A percentile compares a stretch with the other conserved stretches of the same genome.
Evolutionary conservation across 73 alveolate species (phyloP).

Genomic region (Urostyla sp.): DNA sequence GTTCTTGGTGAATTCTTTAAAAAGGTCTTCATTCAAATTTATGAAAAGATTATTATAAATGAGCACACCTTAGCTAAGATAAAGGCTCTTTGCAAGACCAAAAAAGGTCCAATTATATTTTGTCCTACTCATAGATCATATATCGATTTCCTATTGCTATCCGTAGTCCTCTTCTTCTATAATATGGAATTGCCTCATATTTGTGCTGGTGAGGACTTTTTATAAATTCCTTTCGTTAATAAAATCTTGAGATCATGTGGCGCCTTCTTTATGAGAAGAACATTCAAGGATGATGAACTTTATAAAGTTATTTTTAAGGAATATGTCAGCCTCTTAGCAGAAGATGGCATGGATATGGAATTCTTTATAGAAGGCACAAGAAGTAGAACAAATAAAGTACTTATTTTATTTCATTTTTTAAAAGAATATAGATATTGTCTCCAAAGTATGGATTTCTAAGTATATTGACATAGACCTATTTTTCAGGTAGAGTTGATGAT

Average conservation of each 20-base stretch:
- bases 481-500: constrained; percentile 75
- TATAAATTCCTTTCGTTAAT: constrained; percentile 78
- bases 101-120: constrained; percentile 77
- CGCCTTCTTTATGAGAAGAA: constrained; percentile 89
- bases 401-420: too few relatives aligned
- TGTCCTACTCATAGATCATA: constrained; percentile 94
- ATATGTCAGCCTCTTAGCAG: constrained; percentile 74
- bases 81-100: constrained; percentile 30
- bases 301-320: constrained; percentile 87
- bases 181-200: constrained; percentile 87
- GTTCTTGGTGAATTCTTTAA: constrained; percentile 74
- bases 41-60: constrained; percentile 84
- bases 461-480: constrained; percentile 75
- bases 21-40: constrained; percentile 76
- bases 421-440: too few relatives aligned
- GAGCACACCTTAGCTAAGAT: constrained; percentile 61
- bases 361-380: constrained; percentile 93
- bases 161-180: constrained; percentile 83
- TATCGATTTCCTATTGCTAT: constrained; percentile 86
- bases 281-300: constrained; percentile 79
- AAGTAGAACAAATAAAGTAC: constrained; percentile 86
- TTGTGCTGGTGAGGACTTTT: constrained; percentile 94
- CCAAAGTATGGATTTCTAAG: constrained; percentile 85
- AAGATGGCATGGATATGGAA: constrained; percentile 77
- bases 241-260: constrained; percentile 84